Conservation (phyloP, 495 filamentous ascomycete genomes). For the Bathelium albidoporum region DNA sequence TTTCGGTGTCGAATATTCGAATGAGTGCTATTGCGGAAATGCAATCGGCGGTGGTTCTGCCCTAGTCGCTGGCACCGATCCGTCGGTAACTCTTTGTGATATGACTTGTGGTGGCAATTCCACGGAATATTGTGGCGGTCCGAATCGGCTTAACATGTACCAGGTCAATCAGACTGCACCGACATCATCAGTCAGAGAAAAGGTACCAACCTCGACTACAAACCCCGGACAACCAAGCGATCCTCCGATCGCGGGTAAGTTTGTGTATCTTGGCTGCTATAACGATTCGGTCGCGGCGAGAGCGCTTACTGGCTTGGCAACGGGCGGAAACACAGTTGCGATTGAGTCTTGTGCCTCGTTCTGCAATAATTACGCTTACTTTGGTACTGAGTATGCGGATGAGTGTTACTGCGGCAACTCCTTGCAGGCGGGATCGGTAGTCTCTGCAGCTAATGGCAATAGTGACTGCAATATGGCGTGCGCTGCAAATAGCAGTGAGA, state of each 20-base stretch:
- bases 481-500: conserved; percentile 23
- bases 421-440: conserved; percentile 3
- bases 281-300: conserved; percentile 17
- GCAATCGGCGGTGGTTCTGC: conserved; percentile 4
- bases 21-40: conserved; percentile 35
- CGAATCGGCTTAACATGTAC: conserved; percentile 15
- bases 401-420: conserved; percentile 35
- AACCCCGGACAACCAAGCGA: not conserved
- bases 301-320: conserved; percentile 11
- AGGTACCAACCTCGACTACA: not conserved
- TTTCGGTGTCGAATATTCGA: conserved; percentile 30
- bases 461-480: conserved; percentile 26
- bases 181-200: not conserved
- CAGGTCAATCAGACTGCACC: not conserved
- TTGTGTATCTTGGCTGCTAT: conserved; percentile 19
- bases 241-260: not conserved
- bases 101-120: conserved; percentile 27
- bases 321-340: not conserved
- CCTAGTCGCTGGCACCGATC: conserved; percentile 8
- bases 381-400: conserved; percentile 26
- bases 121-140: conserved; percentile 24
- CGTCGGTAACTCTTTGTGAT: conserved; percentile 18
- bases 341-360: conserved; percentile 2
- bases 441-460: conserved; percentile 7
- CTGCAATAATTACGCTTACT: conserved; percentile 3